A percentile compares a stretch with the other conserved stretches of the same genome.
These are phyloP conservation scores for Lotmaria passim DNA, from an alignment of 208 protist species.

Conservation along the genomic window DNA sequence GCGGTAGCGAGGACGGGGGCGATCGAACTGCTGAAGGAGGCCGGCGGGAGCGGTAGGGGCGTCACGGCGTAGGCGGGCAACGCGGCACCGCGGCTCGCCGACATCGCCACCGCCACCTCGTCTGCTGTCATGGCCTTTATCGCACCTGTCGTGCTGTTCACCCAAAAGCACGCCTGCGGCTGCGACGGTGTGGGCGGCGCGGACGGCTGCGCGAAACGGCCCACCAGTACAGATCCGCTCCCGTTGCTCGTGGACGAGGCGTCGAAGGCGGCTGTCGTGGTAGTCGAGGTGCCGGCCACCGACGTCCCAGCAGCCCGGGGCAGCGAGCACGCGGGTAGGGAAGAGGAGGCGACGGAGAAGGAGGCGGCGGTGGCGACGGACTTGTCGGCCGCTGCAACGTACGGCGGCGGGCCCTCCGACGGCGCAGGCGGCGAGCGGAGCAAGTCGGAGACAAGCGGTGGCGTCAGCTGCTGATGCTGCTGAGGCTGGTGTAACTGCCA, in stretches of 20 bases:
- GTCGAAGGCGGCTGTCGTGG: neutral
- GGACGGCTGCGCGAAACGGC: neutral
- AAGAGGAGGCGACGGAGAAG: neutral
- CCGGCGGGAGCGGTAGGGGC: slow-evolving; percentile 1
- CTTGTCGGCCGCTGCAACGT: slow-evolving; percentile 6
- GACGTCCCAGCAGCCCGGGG: neutral
- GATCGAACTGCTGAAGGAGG: neutral
- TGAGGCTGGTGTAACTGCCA: too few species aligned
- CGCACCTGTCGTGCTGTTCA: neutral
- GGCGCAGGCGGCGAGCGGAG: neutral
- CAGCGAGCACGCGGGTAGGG: too few species aligned
- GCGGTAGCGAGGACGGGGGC: slow-evolving; percentile 2
- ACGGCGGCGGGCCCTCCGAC: slow-evolving; percentile 3
- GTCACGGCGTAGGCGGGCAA: slow-evolving; percentile 6
- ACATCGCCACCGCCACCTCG: slow-evolving; percentile 1
- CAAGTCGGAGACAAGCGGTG: neutral
- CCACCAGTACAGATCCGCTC: neutral
- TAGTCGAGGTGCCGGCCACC: neutral
- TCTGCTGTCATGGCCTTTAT: slow-evolving; percentile 5
- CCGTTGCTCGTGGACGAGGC: slow-evolving; percentile 9
- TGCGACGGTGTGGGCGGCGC: neutral
- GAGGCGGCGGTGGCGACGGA: neutral
- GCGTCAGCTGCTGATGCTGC: slow-evolving; percentile 6
- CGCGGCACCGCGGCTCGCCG: neutral
- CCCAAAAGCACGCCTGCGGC: slow-evolving; percentile 11